Base-by-base conservation (phyloP, 2,329 filamentous ascomycete species). In the Cercospora brassicicola region DNA sequence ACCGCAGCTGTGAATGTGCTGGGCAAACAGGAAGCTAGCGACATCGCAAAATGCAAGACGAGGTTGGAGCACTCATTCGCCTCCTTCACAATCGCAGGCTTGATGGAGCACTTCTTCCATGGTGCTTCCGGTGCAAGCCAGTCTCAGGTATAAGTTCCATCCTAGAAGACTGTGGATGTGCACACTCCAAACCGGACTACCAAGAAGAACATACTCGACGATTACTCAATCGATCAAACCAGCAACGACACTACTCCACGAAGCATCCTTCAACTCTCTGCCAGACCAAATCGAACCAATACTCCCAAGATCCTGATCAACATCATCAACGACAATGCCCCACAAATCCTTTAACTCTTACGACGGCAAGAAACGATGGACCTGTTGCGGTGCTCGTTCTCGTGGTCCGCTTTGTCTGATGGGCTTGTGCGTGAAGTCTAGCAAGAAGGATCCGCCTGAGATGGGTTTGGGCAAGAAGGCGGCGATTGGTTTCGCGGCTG, bases 361-460 rank as follows among this genome's bases (percentile, higher is more conserved):
- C 60, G 60, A 62, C 30, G 60, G 60, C 42, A 15, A 62, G 2
- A 62, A 62, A n/a, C 60, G 60, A 8, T 62, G 60, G 60, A 51
- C 23, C 2, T 62, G 60, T 28, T 62, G 60, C 9, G 60, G 60
- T 15, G 39, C 60, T 18, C 39, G 60, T 26, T 33, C 42, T 18
- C 60, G 60, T 20, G n/a, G 42, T 3, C 60, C 60, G n/a, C 60
- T 62, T 26, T 62, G 60, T 26, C 28, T 62, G 18, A 11, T 62
- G 39, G 60, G 60, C 10, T 33, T 53, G 26, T 62, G 60, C 13
- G 60, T 62, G 4, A 26, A 45, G 5, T 45, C 60, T 0, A 62
- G 36, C 13, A 62, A 23, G 60, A 30, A 30, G n/a, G 30, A 62
- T 11, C 42, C 42, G 6, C 60, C 60, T 20, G 60, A 53, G 20